These are phyloP conservation scores for Mucor sp. DNA, from an alignment of 371 early-diverging fungal species.

Conservation along the genomic window DNA sequence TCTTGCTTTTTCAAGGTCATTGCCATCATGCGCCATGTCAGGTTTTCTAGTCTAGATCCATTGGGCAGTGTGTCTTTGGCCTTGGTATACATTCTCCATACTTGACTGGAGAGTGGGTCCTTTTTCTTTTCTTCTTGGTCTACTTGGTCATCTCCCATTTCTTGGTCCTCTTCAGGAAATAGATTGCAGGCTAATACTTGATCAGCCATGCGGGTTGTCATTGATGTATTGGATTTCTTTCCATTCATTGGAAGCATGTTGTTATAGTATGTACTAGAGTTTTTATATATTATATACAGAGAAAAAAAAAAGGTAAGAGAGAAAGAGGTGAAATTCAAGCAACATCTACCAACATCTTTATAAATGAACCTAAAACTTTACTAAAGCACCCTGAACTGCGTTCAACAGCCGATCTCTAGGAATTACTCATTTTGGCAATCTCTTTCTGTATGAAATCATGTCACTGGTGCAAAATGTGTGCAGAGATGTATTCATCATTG, in stretches of 20 bases:
- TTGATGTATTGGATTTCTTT: conserved; percentile 1
- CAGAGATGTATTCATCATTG: neutral
- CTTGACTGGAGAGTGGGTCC: conserved; percentile 61
- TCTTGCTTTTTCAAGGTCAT: conserved; percentile 47
- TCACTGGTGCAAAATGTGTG: conserved; percentile 2
- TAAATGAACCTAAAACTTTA: neutral
- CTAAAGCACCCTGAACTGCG: neutral
- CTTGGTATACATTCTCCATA: conserved; percentile 74
- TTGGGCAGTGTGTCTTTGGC: conserved; percentile 69
- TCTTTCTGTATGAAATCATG: neutral
- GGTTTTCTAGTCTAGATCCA: conserved; percentile 66
- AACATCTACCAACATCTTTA: neutral
- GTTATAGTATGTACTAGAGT: neutral
- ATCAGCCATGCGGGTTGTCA: conserved; percentile 18
- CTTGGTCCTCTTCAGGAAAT: neutral
- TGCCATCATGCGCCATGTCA: conserved; percentile 76
- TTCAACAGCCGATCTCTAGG: neutral
- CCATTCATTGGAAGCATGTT: neutral
- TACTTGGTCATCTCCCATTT: neutral
- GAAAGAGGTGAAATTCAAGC: neutral
- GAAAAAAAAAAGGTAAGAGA: neutral
- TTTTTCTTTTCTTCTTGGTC: conserved; percentile 38
- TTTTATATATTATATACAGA: no score
- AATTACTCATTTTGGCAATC: conserved; percentile 2
- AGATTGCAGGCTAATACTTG: neutral